Evolutionary conservation across 768 basidiomycete genomes (phyloP).

Genomic region (Trichaptum fuscoviolaceum): DNA sequence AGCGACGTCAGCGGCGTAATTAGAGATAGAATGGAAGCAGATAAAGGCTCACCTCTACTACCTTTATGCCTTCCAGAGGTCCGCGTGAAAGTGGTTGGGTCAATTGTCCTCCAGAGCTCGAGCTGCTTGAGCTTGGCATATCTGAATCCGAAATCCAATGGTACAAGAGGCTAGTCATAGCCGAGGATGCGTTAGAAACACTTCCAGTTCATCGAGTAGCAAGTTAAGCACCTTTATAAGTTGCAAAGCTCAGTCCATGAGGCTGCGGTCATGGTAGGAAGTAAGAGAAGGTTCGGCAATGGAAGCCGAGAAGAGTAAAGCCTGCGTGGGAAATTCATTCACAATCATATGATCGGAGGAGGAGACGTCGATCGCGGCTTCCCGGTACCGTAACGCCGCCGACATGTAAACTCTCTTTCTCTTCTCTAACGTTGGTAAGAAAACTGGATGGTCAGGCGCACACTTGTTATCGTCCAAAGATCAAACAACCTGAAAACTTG

Average conservation of each 20-base stretch:
- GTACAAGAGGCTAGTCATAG: background rate
- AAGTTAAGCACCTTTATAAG: background rate
- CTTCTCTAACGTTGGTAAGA: background rate
- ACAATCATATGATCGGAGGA: background rate
- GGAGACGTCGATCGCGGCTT: background rate
- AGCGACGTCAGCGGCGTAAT: background rate
- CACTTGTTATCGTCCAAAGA: background rate
- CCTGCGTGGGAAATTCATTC: background rate
- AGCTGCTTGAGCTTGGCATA: background rate
- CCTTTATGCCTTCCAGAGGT: background rate
- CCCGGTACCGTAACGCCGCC: background rate
- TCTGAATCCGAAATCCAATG: conserved; percentile 1
- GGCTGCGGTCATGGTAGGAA: background rate
- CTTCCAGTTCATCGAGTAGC: background rate
- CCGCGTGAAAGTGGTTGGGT: background rate
- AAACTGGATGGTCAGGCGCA: background rate
- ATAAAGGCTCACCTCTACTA: background rate
- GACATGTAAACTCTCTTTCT: background rate
- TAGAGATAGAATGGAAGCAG: background rate
- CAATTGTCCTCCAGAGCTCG: background rate
- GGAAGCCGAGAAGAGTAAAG: background rate
- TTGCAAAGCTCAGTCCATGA: background rate
- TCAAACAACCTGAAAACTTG: background rate
- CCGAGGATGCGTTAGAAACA: no score
- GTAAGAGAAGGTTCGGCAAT: background rate